Evolutionary conservation across 2,329 filamentous ascomycete genomes (phyloP).

Genomic region (Colletotrichum endophyticum): DNA sequence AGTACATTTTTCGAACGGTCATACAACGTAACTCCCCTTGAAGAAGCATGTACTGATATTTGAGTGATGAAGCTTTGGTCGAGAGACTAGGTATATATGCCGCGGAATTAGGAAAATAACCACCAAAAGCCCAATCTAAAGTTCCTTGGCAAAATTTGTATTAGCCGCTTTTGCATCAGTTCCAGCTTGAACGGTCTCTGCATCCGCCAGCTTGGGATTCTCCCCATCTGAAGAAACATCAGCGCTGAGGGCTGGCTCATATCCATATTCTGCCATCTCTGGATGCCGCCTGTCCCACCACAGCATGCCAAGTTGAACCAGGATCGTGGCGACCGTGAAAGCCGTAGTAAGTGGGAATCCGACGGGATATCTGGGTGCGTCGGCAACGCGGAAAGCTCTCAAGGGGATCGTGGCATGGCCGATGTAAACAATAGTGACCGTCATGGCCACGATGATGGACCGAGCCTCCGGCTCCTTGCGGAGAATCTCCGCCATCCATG

Average conservation of each 20-base stretch:
- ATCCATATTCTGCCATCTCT: slow-evolving; percentile 23
- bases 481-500: slow-evolving; percentile 39
- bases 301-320: slow-evolving; percentile 33
- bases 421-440: slow-evolving; percentile 41
- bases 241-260: background rate
- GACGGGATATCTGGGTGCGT: slow-evolving; percentile 38
- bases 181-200: background rate
- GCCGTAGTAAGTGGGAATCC: slow-evolving; percentile 40
- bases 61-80: background rate
- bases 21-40: background rate
- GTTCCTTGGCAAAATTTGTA: background rate
- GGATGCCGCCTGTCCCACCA: slow-evolving; percentile 31
- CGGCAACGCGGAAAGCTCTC: slow-evolving; percentile 36
- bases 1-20: background rate
- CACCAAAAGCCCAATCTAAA: background rate
- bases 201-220: background rate
- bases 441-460: slow-evolving; percentile 38
- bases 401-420: slow-evolving; percentile 43
- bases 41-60: background rate
- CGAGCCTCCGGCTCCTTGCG: slow-evolving; percentile 40
- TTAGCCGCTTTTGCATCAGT: background rate
- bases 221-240: background rate
- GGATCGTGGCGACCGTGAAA: slow-evolving; percentile 34
- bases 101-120: background rate
- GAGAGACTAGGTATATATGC: background rate